Percentiles rank a stretch among this genome's conserved stretches.
Conservation (phyloP, 2,329 filamentous ascomycete genomes). For the Colletotrichum liriopes region DNA sequence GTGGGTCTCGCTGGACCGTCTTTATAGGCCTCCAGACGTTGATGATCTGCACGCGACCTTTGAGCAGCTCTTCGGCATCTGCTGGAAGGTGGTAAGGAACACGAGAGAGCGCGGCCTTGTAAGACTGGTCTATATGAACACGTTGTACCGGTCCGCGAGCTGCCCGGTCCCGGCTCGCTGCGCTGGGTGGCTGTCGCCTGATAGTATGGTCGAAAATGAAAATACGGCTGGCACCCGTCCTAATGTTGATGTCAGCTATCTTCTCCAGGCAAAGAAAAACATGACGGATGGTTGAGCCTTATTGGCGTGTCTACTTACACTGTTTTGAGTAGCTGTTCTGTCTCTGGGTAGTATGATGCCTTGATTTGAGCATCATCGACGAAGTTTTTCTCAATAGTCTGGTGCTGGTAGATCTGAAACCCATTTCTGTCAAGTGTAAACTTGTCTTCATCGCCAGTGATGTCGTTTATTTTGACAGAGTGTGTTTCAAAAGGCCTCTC, state of each 20-base stretch:
- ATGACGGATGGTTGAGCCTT: no score
- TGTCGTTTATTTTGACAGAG: conserved; percentile 52
- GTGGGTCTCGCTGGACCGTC: conserved; percentile 67
- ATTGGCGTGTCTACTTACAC: conserved; percentile 54
- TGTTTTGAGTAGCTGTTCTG: conserved; percentile 76
- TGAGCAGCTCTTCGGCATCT: conserved; percentile 59
- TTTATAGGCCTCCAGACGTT: conserved; percentile 69
- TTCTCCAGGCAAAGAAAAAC: not conserved
- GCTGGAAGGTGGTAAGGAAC: conserved; percentile 63
- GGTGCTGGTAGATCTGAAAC: conserved; percentile 54
- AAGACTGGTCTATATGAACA: conserved; percentile 70
- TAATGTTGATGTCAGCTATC: conserved; percentile 47
- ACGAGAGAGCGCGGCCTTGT: conserved; percentile 57
- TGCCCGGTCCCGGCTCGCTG: conserved; percentile 64
- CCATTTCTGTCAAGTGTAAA: conserved; percentile 58
- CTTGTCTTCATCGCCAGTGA: conserved; percentile 54
- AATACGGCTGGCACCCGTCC: conserved; percentile 69
- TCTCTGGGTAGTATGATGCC: conserved; percentile 79
- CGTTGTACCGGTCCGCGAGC: conserved; percentile 63
- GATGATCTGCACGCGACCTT: conserved; percentile 66
- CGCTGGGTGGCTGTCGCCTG: conserved; percentile 55
- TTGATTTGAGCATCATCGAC: conserved; percentile 74
- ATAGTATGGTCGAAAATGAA: conserved; percentile 77
- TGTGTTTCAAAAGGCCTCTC: conserved; percentile 49
- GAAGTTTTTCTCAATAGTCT: conserved; percentile 55